Conservation (phyloP, 2,329 filamentous ascomycete genomes). For the Cadophora gregata region DNA sequence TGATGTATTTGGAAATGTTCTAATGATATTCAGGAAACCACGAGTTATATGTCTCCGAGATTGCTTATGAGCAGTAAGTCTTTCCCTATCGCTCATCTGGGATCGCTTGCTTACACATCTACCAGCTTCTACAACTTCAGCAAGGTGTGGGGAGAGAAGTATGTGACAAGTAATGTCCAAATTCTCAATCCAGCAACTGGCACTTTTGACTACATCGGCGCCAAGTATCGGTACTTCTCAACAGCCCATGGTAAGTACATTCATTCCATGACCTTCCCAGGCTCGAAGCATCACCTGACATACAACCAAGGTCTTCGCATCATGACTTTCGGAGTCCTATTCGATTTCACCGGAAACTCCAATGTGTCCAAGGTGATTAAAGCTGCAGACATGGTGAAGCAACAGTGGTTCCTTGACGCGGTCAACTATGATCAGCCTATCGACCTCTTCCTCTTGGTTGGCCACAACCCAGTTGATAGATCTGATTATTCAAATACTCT, state of each 20-base stretch:
- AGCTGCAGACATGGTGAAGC: conserved; percentile 78
- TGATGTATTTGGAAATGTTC: not conserved
- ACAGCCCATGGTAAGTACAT: conserved; percentile 72
- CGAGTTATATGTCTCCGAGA: conserved; percentile 83
- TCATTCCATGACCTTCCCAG: not conserved
- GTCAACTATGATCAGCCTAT: conserved; percentile 75
- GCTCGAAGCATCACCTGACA: not conserved
- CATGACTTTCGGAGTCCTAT: conserved; percentile 77
- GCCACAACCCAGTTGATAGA: conserved; percentile 76
- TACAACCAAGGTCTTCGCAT: conserved; percentile 34
- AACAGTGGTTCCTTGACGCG: conserved; percentile 80
- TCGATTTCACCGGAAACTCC: conserved; percentile 86
- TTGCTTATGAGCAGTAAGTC: conserved; percentile 46
- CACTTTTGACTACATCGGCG: conserved; percentile 74
- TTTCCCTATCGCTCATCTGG: not conserved
- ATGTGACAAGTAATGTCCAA: conserved; percentile 92
- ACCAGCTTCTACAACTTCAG: conserved; percentile 68
- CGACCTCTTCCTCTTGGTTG: conserved; percentile 84
- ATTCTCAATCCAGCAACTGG: conserved; percentile 76
- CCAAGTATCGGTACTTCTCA: conserved; percentile 85
- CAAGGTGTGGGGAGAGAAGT: conserved; percentile 73
- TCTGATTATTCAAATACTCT: conserved; percentile 69
- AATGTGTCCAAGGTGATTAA: conserved; percentile 86
- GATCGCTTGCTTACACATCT: not conserved
- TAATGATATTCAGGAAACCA: conserved; percentile 67